Conservation (phyloP, 345 rosid genomes). For the Brassica nigra region DNA sequence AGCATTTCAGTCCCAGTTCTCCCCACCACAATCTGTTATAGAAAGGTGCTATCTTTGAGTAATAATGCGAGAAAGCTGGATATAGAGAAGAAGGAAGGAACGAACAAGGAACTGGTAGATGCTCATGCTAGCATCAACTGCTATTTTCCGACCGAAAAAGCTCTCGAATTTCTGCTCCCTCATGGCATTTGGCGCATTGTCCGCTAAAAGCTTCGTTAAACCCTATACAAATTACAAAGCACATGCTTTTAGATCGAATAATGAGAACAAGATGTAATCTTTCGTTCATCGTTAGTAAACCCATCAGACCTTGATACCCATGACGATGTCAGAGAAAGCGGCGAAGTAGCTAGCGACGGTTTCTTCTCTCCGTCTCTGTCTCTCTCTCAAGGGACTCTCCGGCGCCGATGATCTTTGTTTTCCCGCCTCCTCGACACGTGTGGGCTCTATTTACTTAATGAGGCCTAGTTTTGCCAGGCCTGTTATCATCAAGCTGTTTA, state of each 20-base stretch:
- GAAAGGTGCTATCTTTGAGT: background rate
- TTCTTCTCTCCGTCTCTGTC: too few relatives aligned
- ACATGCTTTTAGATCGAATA: background rate
- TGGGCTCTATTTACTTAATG: too few relatives aligned
- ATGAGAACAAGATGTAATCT: too few relatives aligned
- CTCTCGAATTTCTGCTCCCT: slow-evolving; percentile 92
- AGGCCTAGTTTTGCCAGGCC: too few relatives aligned
- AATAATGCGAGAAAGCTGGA: background rate
- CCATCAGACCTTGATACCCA: too few relatives aligned
- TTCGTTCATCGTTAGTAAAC: too few relatives aligned
- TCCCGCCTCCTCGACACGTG: too few relatives aligned
- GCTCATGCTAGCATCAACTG: slow-evolving; percentile 98
- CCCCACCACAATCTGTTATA: slow-evolving; percentile 80
- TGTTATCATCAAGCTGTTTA: too few relatives aligned
- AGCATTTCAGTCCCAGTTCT: slow-evolving; percentile 89
- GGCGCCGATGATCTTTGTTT: too few relatives aligned
- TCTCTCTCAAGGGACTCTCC: too few relatives aligned
- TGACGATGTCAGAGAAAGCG: too few relatives aligned
- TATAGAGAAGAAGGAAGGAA: background rate
- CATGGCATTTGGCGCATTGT: slow-evolving; percentile 83
- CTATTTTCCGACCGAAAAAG: slow-evolving; percentile 90
- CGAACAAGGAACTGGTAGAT: slow-evolving; percentile 90
- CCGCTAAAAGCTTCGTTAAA: slow-evolving; percentile 93
- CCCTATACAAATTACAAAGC: slow-evolving; percentile 47
- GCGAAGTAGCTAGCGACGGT: too few relatives aligned